Evolutionary conservation across 805 yeast species (phyloP).

Genomic region (Ogataea saltuana): DNA sequence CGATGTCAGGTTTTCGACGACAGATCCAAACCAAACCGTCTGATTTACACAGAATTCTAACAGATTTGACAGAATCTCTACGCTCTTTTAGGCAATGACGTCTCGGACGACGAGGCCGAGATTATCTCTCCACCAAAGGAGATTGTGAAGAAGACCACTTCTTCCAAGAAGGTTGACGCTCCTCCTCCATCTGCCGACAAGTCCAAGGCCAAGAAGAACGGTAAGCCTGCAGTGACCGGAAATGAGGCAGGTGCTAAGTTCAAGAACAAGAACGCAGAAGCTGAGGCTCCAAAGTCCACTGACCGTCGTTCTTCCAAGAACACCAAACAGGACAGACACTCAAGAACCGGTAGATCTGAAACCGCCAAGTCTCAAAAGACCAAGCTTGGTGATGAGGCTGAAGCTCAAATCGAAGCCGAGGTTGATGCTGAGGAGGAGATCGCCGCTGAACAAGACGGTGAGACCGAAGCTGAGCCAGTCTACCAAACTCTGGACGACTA

Average conservation of each 20-base stretch:
- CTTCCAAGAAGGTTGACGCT: constrained; percentile 83
- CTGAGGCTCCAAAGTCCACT: constrained; percentile 56
- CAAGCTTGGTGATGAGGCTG: constrained; percentile 88
- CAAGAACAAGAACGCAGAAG: constrained; percentile 68
- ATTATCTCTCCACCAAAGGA: constrained; percentile 61
- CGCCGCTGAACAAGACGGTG: constrained; percentile 42
- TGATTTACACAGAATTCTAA: too few species aligned
- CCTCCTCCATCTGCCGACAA: constrained; percentile 83
- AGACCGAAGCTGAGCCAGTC: constrained; percentile 48
- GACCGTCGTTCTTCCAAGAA: constrained; percentile 46
- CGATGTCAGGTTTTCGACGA: too few species aligned
- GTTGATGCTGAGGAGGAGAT: constrained; percentile 59
- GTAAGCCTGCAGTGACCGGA: constrained; percentile 72
- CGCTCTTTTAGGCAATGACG: constrained; percentile 86
- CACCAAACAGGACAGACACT: constrained; percentile 76
- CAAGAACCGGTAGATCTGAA: constrained; percentile 82
- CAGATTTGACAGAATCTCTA: constrained; percentile 63
- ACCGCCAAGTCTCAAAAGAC: constrained; percentile 78
- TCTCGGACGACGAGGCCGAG: constrained; percentile 71
- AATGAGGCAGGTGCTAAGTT: constrained; percentile 85
- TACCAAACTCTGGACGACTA: constrained; percentile 82
- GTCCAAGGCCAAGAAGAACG: constrained; percentile 71
- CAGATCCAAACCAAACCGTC: too few species aligned
- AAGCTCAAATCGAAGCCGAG: constrained; percentile 41
- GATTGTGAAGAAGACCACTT: constrained; percentile 76